Percentiles rank a stretch among this genome's conserved stretches.
Evolutionary conservation across 495 filamentous ascomycete species (phyloP).

Genomic region (Bryoglossum gracile): DNA sequence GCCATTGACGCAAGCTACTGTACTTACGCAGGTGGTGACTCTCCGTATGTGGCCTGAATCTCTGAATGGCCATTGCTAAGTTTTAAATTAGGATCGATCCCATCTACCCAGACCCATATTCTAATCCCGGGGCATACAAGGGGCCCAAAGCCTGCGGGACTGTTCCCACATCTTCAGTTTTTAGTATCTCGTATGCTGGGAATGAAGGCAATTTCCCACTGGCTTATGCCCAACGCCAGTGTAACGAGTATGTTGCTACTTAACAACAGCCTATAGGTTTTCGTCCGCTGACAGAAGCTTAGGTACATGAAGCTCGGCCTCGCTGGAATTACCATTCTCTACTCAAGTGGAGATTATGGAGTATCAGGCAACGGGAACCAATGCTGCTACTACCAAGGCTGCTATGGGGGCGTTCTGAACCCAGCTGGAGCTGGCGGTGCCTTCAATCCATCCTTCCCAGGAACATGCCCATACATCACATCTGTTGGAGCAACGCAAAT

Average conservation of each 20-base stretch:
- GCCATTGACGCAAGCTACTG: slow-evolving; percentile 8
- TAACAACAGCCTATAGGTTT: too few relatives aligned
- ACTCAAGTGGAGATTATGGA: slow-evolving; percentile 31
- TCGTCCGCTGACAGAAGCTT: too few relatives aligned
- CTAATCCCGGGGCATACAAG: slow-evolving; percentile 2
- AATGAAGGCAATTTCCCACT: slow-evolving; percentile 28
- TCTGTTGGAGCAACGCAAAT: slow-evolving; percentile 35
- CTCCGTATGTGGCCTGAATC: too few relatives aligned
- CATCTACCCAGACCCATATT: slow-evolving; percentile 6
- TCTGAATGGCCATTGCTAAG: too few relatives aligned
- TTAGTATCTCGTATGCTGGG: not conserved
- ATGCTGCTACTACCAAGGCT: not conserved
- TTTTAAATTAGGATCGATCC: too few relatives aligned
- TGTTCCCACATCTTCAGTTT: not conserved
- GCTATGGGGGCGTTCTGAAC: not conserved
- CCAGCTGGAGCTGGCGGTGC: not conserved
- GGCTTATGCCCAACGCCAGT: slow-evolving; percentile 7
- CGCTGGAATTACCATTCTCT: slow-evolving; percentile 29
- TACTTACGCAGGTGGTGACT: slow-evolving; percentile 1
- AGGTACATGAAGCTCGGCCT: slow-evolving; percentile 33
- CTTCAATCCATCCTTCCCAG: not conserved
- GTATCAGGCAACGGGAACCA: slow-evolving; percentile 33
- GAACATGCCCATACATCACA: slow-evolving; percentile 39
- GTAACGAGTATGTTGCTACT: not conserved
- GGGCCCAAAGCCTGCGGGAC: slow-evolving; percentile 1